Evolutionary conservation across 2,329 filamentous ascomycete genomes (phyloP).

Genomic region (Fusarium pseudonygamai): DNA sequence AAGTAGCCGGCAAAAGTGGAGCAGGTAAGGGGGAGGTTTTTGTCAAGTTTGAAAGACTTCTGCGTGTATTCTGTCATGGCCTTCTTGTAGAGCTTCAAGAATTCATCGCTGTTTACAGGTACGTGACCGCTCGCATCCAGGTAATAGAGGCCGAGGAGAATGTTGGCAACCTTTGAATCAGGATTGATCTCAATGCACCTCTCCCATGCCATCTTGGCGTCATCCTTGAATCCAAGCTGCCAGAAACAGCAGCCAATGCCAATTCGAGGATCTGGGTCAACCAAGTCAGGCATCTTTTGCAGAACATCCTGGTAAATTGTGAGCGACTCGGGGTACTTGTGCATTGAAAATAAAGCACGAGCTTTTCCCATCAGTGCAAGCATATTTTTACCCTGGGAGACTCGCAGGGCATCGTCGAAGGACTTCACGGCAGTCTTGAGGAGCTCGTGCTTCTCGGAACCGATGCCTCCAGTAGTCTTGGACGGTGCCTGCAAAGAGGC

Average conservation of each 20-base stretch:
- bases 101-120: conserved; percentile 84
- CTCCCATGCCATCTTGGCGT: conserved; percentile 91
- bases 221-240: conserved; percentile 94
- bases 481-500: conserved; percentile 84
- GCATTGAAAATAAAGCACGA: conserved; percentile 84
- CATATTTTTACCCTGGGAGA: conserved; percentile 87
- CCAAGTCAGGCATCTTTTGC: conserved; percentile 83
- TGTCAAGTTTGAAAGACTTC: conserved; percentile 92
- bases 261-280: conserved; percentile 93
- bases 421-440: conserved; percentile 88
- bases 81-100: conserved; percentile 86
- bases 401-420: conserved; percentile 91
- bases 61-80: conserved; percentile 96
- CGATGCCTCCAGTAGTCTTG: conserved; percentile 71
- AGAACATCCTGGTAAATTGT: conserved; percentile 88
- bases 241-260: conserved; percentile 97
- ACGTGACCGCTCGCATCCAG: conserved; percentile 87
- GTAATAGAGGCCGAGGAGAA: conserved; percentile 89
- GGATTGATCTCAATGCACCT: conserved; percentile 82
- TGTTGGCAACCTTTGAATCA: conserved; percentile 88
- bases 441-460: conserved; percentile 80
- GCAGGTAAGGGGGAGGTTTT: conserved; percentile 88
- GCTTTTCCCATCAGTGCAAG: conserved; percentile 92
- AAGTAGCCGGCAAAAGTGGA: conserved; percentile 93
- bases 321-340: conserved; percentile 85